Percentiles rank a stretch among this genome's conserved stretches.
Evolutionary conservation across 2,329 filamentous ascomycete species (phyloP).

Genomic region (Apiospora rasikravindrae): DNA sequence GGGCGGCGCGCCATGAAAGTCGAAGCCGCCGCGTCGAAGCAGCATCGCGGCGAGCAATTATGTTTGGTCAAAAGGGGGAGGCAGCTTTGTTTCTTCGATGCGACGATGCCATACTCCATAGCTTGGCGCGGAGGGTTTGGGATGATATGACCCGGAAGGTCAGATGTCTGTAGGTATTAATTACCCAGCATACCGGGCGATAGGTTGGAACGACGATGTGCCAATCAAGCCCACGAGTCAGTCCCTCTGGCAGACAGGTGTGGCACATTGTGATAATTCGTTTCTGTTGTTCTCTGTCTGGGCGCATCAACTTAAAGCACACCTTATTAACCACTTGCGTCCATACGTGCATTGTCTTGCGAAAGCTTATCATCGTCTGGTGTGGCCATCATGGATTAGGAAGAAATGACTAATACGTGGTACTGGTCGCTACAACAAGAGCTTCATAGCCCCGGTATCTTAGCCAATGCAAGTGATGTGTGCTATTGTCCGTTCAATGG

Average conservation of each 20-base stretch:
- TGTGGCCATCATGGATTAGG: background rate
- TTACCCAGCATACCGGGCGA: background rate
- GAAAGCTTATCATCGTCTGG: background rate
- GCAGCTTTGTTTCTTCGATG: background rate
- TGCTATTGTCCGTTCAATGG: background rate
- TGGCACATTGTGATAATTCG: background rate
- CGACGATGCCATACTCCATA: background rate
- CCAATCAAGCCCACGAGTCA: background rate
- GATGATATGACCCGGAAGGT: too few species aligned
- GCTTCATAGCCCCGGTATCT: background rate
- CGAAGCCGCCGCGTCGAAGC: background rate
- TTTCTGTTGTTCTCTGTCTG: background rate
- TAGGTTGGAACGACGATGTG: background rate
- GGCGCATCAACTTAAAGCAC: background rate
- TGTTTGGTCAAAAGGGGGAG: background rate
- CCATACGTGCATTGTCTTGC: background rate
- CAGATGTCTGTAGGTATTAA: background rate
- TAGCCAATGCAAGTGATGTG: background rate
- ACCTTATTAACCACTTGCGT: background rate
- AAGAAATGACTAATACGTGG: background rate
- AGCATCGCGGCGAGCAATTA: background rate
- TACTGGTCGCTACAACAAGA: background rate
- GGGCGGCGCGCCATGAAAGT: background rate
- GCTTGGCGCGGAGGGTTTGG: background rate
- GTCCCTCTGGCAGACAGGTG: background rate